Evolutionary conservation across 2,329 filamentous ascomycete genomes (phyloP).

Genomic region (Colletotrichum incanum): DNA sequence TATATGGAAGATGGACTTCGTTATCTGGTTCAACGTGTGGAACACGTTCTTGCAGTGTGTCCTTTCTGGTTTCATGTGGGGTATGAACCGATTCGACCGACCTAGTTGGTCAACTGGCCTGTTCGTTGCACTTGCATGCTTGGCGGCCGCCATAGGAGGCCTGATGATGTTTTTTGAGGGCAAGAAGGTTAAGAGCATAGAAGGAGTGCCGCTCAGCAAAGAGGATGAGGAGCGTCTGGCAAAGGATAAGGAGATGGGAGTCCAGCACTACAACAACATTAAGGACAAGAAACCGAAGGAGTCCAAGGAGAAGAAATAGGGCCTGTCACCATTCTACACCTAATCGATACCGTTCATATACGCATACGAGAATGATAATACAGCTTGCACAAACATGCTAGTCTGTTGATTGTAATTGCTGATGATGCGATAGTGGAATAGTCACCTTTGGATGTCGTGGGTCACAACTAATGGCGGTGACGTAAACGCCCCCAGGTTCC

Average conservation of each 20-base stretch:
- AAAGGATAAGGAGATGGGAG: constrained; percentile 68
- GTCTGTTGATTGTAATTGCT: background rate
- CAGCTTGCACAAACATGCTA: background rate
- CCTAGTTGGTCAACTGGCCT: constrained; percentile 86
- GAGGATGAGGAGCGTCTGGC: constrained; percentile 67
- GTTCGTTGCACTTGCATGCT: constrained; percentile 82
- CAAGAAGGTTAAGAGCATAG: constrained; percentile 78
- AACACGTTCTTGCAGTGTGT: constrained; percentile 85
- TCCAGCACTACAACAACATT: constrained; percentile 73
- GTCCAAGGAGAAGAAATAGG: constrained; percentile 60
- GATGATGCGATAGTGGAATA: background rate
- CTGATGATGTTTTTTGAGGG: constrained; percentile 81
- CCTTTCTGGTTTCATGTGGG: constrained; percentile 88
- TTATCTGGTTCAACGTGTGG: constrained; percentile 83
- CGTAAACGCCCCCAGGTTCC: background rate
- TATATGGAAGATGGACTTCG: constrained; percentile 84
- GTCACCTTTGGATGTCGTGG: too few species aligned
- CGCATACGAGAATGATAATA: background rate
- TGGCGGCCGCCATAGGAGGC: constrained; percentile 78
- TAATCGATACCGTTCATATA: constrained; percentile 6
- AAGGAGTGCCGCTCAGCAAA: constrained; percentile 77
- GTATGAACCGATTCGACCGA: constrained; percentile 79
- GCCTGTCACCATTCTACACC: constrained; percentile 44
- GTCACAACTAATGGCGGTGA: background rate
- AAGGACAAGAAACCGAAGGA: constrained; percentile 66